A percentile compares a stretch with the other conserved stretches of the same genome.
These are phyloP conservation scores for Pterulicium gracile DNA, from an alignment of 1,284 basidiomycete genomes.

Conservation along the genomic window DNA sequence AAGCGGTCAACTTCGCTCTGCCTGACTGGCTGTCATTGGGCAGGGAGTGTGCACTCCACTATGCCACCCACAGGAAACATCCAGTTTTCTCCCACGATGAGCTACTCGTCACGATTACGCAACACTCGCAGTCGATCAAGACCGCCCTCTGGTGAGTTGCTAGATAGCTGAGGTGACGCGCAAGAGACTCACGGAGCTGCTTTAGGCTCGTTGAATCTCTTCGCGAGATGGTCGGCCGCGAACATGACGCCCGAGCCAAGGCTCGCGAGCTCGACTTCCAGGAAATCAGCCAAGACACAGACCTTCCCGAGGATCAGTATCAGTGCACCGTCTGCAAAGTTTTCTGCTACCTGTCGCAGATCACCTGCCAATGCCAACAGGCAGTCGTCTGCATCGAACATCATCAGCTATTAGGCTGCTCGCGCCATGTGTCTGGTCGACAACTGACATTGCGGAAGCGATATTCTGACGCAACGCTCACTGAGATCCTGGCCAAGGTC, in stretches of 20 bases:
- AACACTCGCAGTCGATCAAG: slow-evolving; percentile 87
- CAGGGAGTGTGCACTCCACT: slow-evolving; percentile 79
- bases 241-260: slow-evolving; percentile 56
- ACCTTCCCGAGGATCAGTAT: slow-evolving; percentile 87
- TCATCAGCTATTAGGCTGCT: slow-evolving; percentile 67
- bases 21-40: slow-evolving; percentile 92
- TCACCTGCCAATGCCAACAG: slow-evolving; percentile 70
- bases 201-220: slow-evolving; percentile 70
- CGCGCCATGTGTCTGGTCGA: slow-evolving; percentile 34
- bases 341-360: slow-evolving; percentile 93
- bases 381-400: slow-evolving; percentile 86
- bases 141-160: slow-evolving; percentile 80
- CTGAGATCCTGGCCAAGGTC: slow-evolving; percentile 56
- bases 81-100: slow-evolving; percentile 99
- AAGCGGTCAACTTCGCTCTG: slow-evolving; percentile 98
- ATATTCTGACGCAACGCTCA: slow-evolving; percentile 73
- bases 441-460: slow-evolving; percentile 68
- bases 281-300: slow-evolving; percentile 70
- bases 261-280: slow-evolving; percentile 47
- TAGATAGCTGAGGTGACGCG: slow-evolving; percentile 5
- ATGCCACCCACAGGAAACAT: slow-evolving; percentile 82
- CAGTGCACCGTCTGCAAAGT: slow-evolving; percentile 91
- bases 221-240: slow-evolving; percentile 83
- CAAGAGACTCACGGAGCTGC: slow-evolving; percentile 12
- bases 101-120: slow-evolving; percentile 88